phyloP scores from a whole-genome alignment of 192 early-diverging fungal genomes.

The Podila clonocystis region DNA sequence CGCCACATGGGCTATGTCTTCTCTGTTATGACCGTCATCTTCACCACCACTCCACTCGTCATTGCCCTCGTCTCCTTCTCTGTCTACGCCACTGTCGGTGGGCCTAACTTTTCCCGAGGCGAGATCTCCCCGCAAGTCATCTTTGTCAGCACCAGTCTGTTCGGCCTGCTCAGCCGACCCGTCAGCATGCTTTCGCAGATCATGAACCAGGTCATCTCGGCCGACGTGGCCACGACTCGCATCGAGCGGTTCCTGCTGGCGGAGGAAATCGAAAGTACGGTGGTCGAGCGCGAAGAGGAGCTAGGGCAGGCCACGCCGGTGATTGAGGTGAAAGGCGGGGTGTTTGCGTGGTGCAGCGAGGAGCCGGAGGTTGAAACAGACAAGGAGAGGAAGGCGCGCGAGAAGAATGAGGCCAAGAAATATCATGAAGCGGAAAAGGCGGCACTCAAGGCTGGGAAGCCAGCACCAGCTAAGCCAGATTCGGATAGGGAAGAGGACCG shows the following conservation, averaged over 20 bases:
- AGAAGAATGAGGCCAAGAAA: slow-evolving; percentile 3
- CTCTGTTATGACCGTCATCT: slow-evolving; percentile 6
- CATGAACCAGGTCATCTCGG: slow-evolving; percentile 3
- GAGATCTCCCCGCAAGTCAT: slow-evolving; percentile 7
- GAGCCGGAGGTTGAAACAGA: neutral
- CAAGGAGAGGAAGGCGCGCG: neutral
- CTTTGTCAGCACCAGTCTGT: slow-evolving; percentile 6
- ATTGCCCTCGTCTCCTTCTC: slow-evolving; percentile 12
- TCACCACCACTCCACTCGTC: neutral
- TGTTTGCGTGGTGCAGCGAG: slow-evolving; percentile 13
- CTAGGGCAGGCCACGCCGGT: neutral
- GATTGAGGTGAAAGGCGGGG: slow-evolving; percentile 10
- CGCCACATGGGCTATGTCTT: slow-evolving; percentile 2
- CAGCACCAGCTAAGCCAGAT: neutral
- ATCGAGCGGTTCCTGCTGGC: slow-evolving; percentile 6
- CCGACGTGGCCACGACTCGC: slow-evolving; percentile 8
- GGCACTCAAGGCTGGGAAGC: slow-evolving; percentile 8
- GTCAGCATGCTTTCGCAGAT: slow-evolving; percentile 8
- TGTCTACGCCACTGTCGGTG: slow-evolving; percentile 12
- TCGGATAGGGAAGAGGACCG: neutral
- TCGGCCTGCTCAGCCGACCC: neutral
- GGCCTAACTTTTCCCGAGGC: neutral
- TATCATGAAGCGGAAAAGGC: neutral
- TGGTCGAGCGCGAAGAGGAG: slow-evolving; percentile 5
- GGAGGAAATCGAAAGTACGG: slow-evolving; percentile 7